Evolutionary conservation across 345 rosid genomes (phyloP).

Genomic region (Draba incana): DNA sequence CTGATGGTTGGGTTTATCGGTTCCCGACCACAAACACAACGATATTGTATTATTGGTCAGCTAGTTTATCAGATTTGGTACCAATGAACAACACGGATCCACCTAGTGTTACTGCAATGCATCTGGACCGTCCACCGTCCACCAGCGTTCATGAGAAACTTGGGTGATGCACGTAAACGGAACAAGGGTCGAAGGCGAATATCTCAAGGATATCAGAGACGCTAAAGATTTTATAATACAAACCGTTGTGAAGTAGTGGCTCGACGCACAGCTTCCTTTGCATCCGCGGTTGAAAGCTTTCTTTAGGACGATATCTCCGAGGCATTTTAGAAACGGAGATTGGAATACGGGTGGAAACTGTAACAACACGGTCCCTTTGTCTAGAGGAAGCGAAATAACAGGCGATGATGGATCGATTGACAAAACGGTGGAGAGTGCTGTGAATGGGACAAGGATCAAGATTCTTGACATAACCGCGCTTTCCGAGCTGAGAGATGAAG

Average conservation of each 20-base stretch:
- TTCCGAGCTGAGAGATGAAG: slow-evolving; percentile 74
- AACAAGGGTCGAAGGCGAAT: slow-evolving; percentile 44
- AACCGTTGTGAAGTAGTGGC: slow-evolving; percentile 63
- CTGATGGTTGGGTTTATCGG: slow-evolving; percentile 73
- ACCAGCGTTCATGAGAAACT: slow-evolving; percentile 58
- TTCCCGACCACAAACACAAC: slow-evolving; percentile 70
- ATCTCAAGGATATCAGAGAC: slow-evolving; percentile 46
- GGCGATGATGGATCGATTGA: slow-evolving; percentile 57
- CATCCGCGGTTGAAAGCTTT: slow-evolving; percentile 62
- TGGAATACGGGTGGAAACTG: slow-evolving; percentile 88
- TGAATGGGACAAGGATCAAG: slow-evolving; percentile 62
- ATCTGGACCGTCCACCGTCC: slow-evolving; percentile 79
- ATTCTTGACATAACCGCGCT: slow-evolving; percentile 72
- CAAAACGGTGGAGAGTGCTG: slow-evolving; percentile 55
- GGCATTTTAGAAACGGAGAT: slow-evolving; percentile 73
- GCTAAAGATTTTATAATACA: slow-evolving; percentile 65
- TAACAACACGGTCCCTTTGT: slow-evolving; percentile 61
- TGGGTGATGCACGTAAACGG: slow-evolving; percentile 74
- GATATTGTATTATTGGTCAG: slow-evolving; percentile 75
- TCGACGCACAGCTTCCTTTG: slow-evolving; percentile 58
- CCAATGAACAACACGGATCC: slow-evolving; percentile 50
- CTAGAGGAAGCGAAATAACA: slow-evolving; percentile 51
- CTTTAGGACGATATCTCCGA: slow-evolving; percentile 75
- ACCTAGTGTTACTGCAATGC: slow-evolving; percentile 57
- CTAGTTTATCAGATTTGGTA: slow-evolving; percentile 58